Evolutionary conservation across 805 yeast genomes (phyloP).

Genomic region (Wickerhamiella lipophila): DNA sequence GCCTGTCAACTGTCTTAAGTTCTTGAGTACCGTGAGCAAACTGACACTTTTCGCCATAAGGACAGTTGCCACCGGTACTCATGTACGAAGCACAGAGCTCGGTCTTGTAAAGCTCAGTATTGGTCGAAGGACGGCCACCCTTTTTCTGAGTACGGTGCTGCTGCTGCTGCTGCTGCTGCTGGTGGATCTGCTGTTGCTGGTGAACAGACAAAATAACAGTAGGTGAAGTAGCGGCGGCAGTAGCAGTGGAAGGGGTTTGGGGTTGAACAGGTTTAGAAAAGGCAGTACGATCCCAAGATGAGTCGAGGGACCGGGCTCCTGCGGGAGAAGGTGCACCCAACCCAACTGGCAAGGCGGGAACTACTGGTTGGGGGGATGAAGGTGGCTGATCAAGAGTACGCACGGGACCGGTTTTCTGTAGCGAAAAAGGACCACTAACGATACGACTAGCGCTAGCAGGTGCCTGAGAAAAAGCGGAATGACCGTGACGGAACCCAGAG

Average conservation of each 20-base stretch:
- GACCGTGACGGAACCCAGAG: constrained; percentile 9
- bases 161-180: constrained; percentile 13
- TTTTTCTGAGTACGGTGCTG: constrained; percentile 20
- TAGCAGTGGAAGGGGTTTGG: constrained; percentile 14
- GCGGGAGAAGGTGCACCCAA: not conserved
- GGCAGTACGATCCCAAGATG: constrained; percentile 8
- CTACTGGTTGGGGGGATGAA: not conserved
- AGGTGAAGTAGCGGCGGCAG: constrained; percentile 10
- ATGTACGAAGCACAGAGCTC: constrained; percentile 75
- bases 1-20: constrained; percentile 56
- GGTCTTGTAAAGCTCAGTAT: constrained; percentile 73
- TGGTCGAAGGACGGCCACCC: constrained; percentile 27
- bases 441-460: not conserved
- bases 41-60: constrained; percentile 84
- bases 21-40: constrained; percentile 84
- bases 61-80: constrained; percentile 58
- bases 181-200: constrained; percentile 12
- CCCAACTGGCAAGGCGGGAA: constrained; percentile 1
- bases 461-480: constrained; percentile 3
- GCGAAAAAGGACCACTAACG: not conserved
- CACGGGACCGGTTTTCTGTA: constrained; percentile 10
- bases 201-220: constrained; percentile 2
- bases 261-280: constrained; percentile 14
- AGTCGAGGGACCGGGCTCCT: constrained; percentile 1
- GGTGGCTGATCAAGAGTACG: constrained; percentile 2